Percentiles rank a stretch among this genome's conserved stretches.
Evolutionary conservation across 257 asterid genomes (phyloP).

Genomic region (Primulina huaijiensis): DNA sequence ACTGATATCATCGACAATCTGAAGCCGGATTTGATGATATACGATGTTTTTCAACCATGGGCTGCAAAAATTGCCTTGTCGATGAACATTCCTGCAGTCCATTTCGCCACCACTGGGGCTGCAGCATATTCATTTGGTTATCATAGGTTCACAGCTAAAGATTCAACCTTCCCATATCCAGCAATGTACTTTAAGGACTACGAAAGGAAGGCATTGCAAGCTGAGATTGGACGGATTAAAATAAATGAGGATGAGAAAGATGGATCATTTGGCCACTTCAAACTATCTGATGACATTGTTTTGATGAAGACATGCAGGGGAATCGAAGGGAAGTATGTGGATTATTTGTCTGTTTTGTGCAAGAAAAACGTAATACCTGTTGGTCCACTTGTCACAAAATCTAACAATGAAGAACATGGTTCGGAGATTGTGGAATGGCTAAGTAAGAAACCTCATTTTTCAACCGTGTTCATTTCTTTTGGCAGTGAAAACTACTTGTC

Average conservation of each 20-base stretch:
- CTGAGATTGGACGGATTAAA: background rate
- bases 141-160: slow-evolving; percentile 17
- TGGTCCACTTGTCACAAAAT: slow-evolving; percentile 30
- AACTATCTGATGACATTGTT: slow-evolving; percentile 31
- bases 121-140: slow-evolving; percentile 15
- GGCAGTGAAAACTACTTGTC: slow-evolving; percentile 36
- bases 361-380: slow-evolving; percentile 25
- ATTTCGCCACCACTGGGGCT: slow-evolving; percentile 23
- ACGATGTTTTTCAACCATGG: slow-evolving; percentile 47
- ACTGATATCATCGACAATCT: slow-evolving; percentile 24
- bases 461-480: slow-evolving; percentile 36
- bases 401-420: background rate
- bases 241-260: slow-evolving; percentile 18
- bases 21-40: slow-evolving; percentile 38
- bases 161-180: slow-evolving; percentile 23
- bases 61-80: slow-evolving; percentile 33
- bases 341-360: slow-evolving; percentile 26
- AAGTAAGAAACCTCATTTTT: slow-evolving; percentile 16
- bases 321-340: slow-evolving; percentile 35
- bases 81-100: slow-evolving; percentile 33
- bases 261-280: slow-evolving; percentile 10
- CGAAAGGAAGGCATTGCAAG: slow-evolving; percentile 11
- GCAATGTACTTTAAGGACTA: slow-evolving; percentile 2
- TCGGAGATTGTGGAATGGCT: slow-evolving; percentile 31
- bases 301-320: slow-evolving; percentile 30